These are phyloP conservation scores for Aspergillus pseudoterreus DNA, from an alignment of 2,329 filamentous ascomycete species.

Conservation along the genomic window DNA sequence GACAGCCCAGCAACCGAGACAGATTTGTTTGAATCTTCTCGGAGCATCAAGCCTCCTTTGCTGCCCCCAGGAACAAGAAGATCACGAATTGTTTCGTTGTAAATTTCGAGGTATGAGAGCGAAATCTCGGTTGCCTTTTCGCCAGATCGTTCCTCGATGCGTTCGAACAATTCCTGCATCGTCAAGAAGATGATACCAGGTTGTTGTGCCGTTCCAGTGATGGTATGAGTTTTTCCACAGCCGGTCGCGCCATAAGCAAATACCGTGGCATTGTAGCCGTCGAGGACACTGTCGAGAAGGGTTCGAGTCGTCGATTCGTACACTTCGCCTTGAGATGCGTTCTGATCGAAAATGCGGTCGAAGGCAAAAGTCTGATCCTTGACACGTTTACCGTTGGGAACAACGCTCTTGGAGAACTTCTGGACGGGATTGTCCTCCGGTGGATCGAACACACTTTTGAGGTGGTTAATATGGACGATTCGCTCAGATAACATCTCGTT, in stretches of 20 bases:
- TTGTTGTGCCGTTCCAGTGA: slow-evolving; percentile 84
- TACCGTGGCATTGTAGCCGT: slow-evolving; percentile 97
- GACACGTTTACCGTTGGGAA: slow-evolving; percentile 81
- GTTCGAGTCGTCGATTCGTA: slow-evolving; percentile 89
- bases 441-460: slow-evolving; percentile 82
- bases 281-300: slow-evolving; percentile 90
- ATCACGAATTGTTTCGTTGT: slow-evolving; percentile 98
- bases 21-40: slow-evolving; percentile 89
- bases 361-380: slow-evolving; percentile 98
- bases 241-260: slow-evolving; percentile 98
- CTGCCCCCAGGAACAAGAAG: slow-evolving; percentile 79
- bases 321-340: slow-evolving; percentile 83
- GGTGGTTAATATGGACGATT: not conserved
- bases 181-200: slow-evolving; percentile 98
- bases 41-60: slow-evolving; percentile 82
- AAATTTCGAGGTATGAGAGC: slow-evolving; percentile 94
- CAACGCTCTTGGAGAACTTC: slow-evolving; percentile 75
- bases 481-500: not conserved
- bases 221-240: slow-evolving; percentile 98
- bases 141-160: slow-evolving; percentile 78
- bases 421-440: slow-evolving; percentile 92
- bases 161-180: slow-evolving; percentile 98
- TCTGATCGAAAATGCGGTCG: slow-evolving; percentile 95
- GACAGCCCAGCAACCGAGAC: slow-evolving; percentile 89
- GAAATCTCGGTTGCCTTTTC: slow-evolving; percentile 89